Evolutionary conservation across 805 yeast genomes (phyloP), one percentile per base, ranked within the genome.

Genomic region (Teunomyces kruisii): DNA sequence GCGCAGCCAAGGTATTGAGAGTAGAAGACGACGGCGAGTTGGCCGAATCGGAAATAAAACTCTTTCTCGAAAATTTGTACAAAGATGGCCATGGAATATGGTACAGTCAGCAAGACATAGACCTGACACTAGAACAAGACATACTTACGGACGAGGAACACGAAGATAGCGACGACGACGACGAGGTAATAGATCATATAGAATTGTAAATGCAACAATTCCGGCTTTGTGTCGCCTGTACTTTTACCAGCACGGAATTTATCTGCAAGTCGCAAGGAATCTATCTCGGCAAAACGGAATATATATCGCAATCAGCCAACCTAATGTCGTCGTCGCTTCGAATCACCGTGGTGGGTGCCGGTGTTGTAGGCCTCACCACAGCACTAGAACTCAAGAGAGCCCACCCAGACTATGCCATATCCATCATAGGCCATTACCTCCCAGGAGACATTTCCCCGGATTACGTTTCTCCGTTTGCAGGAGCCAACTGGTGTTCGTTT

Each of bases 401-500:
- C 24, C 44, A 38, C 29, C 41, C 46, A 2, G 39, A 47, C 2
- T 49, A 48, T 42, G 58, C 61, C 16, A 57, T 70, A 36, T 64
- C 72, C 3, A 55, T 68, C 15, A 65, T 59, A 4, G 72, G 62
- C 0, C 53, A 57, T 1, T 59, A 75, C 49, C 57, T 82, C 22
- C 87, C 87, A 1, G 84, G 86, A 1, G 87, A 83, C 57, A 45
- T 55, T 26, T 51, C 59, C 39, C 72, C 74, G 41, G 72, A 73
- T 8, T 84, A 80, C 56, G 74, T 86, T 2, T 80, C 86, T 0
- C 88, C 88, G 3, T 78, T 72, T 58, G 89, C 88, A 0, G 89
- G 89, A 3, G 90, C 88, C 38, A 80, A 83, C 53, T 84, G 88
- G 87, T 71, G 68, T 39, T 77, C 85, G 9, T 80, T 81, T 62